phyloP scores from a whole-genome alignment of 306 rosid genomes.

The Dalbergia cochinchinensis region DNA sequence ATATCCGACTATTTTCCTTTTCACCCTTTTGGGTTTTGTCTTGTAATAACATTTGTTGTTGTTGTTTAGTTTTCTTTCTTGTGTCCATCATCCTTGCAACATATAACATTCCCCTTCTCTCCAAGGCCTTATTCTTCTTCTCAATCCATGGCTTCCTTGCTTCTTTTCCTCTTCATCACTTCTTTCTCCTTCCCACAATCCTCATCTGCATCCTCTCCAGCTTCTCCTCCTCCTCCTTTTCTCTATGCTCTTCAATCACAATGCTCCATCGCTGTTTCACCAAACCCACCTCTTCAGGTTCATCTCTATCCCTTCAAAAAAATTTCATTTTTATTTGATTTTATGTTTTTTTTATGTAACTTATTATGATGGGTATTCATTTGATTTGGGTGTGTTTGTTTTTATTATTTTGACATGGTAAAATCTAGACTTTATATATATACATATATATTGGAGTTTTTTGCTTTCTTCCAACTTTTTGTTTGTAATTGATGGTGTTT shows the following conservation, averaged over 20 bases:
- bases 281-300: slow-evolving; percentile 73
- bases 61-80: no score
- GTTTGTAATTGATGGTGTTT: slow-evolving; percentile 30
- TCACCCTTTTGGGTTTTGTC: not conserved
- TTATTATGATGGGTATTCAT: slow-evolving; percentile 26
- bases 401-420: slow-evolving; percentile 24
- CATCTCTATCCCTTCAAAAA: slow-evolving; percentile 8
- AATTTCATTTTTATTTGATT: not conserved
- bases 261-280: slow-evolving; percentile 59
- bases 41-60: not conserved
- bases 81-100: slow-evolving; percentile 3
- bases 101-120: not conserved
- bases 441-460: not conserved
- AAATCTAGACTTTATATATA: not conserved
- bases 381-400: not conserved
- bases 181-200: slow-evolving; percentile 46
- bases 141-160: slow-evolving; percentile 51
- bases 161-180: slow-evolving; percentile 50
- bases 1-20: not conserved
- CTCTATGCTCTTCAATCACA: slow-evolving; percentile 66
- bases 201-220: slow-evolving; percentile 40
- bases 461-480: slow-evolving; percentile 9
- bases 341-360: not conserved
- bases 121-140: slow-evolving; percentile 40
- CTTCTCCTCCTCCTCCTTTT: slow-evolving; percentile 51